Conservation (phyloP, 2,329 filamentous ascomycete species). For the Xylariomycetidae sp. region DNA sequence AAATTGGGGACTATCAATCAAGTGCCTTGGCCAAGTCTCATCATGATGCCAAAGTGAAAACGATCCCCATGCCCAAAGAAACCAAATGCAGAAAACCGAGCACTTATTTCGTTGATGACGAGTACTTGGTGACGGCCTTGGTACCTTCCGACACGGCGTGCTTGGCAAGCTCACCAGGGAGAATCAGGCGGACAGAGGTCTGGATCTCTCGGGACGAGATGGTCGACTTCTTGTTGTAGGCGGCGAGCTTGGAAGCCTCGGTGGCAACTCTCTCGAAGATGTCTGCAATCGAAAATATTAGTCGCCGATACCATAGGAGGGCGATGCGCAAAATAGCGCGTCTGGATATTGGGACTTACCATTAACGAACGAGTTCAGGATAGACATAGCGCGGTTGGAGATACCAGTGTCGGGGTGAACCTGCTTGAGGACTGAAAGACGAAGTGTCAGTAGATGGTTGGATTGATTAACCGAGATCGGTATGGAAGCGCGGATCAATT, state of each 20-base stretch:
- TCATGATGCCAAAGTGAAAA: constrained; percentile 53
- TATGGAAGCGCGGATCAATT: constrained; percentile 9
- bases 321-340: constrained; percentile 14
- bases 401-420: constrained; percentile 99
- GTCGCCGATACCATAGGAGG: background rate
- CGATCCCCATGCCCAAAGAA: constrained; percentile 50
- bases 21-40: constrained; percentile 39
- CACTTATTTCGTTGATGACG: constrained; percentile 94
- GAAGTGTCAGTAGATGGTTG: constrained; percentile 23
- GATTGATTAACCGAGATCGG: constrained; percentile 1
- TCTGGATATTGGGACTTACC: constrained; percentile 54
- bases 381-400: constrained; percentile 99
- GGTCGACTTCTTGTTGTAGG: constrained; percentile 99
- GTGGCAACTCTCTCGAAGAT: constrained; percentile 99
- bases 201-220: constrained; percentile 99
- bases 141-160: constrained; percentile 99
- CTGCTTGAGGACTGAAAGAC: constrained; percentile 85
- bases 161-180: constrained; percentile 98
- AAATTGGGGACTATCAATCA: constrained; percentile 32
- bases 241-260: constrained; percentile 97
- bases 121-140: constrained; percentile 99
- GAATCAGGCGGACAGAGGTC: constrained; percentile 96
- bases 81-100: constrained; percentile 40
- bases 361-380: constrained; percentile 99
- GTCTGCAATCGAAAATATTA: constrained; percentile 47